Base-by-base conservation (phyloP, 2,329 filamentous ascomycete species). In the Cordyceps cicadae region DNA sequence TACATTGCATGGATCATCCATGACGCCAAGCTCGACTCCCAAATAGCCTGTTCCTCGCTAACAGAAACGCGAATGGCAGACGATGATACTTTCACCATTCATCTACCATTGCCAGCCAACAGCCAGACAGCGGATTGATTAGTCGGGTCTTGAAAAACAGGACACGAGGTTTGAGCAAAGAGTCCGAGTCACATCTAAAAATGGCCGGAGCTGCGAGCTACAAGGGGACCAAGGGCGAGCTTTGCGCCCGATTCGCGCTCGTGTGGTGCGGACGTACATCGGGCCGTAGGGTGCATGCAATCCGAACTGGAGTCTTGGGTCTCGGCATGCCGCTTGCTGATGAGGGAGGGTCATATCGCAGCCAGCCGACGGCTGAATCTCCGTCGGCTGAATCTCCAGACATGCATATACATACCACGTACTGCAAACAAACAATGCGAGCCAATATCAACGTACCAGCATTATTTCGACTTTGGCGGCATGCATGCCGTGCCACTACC, bases 181-280 rank as follows among this genome's bases (percentile, higher is more conserved):
- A n/a, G 56, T 26, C 34, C 49, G 56, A 45, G 48, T 59, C 49
- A 59, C 43, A 29, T 29, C 29, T 59, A 5, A 12, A 14, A 46
- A 19, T 17, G 19, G 11, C n/a, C 49, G 24, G 39, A 39, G 12
- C 19, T 6, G 56, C 24, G 37, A 46, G 12, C 19, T 6, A 48
- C 24, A 24, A 46, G 19, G 8, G 32, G 29, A 14, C 57, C 9
- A 37, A 37, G 34, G 12, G 34, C 34, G 34, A 9, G 49, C 57
- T 26, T 46, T 37, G 24, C 49, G 57, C 49, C 39, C 57, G 57
- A 59, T 59, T 49, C 48, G 41, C 49, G 24, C 49, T 48, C 29
- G 49, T n/a, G 39, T 39, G 39, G 41, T 53, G n/a, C 41, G 14
- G 21, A 50, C 43, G 19, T 29, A 24, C 46, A 59, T 59, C 49